Conservation (phyloP, 176 grass and related monocot species). For the Musa acuminata region DNA sequence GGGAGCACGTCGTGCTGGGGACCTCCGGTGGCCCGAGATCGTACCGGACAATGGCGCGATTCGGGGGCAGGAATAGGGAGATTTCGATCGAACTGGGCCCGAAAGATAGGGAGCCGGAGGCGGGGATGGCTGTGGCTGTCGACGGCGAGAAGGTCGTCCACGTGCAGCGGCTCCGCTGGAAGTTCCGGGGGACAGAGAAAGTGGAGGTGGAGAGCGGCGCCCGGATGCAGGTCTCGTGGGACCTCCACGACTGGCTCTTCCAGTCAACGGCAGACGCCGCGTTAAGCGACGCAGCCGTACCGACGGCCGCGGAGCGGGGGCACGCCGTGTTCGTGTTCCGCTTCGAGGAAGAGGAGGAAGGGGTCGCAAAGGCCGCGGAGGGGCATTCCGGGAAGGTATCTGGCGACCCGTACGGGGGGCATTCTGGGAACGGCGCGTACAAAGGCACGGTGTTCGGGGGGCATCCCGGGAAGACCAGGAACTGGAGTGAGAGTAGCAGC, state of each 20-base stretch:
- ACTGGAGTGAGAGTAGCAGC: constrained; percentile 8
- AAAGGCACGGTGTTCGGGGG: constrained; percentile 22
- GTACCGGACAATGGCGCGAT: background rate
- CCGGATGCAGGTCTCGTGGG: constrained; percentile 14
- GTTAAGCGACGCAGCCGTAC: background rate
- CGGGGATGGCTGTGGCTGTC: constrained; percentile 4
- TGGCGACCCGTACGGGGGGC: background rate
- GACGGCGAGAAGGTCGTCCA: constrained; percentile 18
- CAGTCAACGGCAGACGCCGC: background rate
- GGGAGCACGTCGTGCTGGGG: constrained; percentile 24
- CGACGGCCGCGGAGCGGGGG: constrained; percentile 2
- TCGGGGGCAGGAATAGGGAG: constrained; percentile 12
- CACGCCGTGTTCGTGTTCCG: constrained; percentile 19
- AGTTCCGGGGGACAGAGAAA: constrained; percentile 20
- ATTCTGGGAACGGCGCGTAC: background rate
- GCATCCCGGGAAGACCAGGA: background rate
- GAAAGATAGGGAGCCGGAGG: constrained; percentile 23
- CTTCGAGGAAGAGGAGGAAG: background rate
- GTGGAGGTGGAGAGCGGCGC: constrained; percentile 3
- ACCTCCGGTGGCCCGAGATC: background rate
- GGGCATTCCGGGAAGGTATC: constrained; percentile 2
- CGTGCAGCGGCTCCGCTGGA: constrained; percentile 17
- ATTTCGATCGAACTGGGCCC: constrained; percentile 16
- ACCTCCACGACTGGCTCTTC: constrained; percentile 20
- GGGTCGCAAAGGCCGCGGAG: background rate